Percentiles rank a stretch among this genome's conserved stretches.
These are phyloP conservation scores for Trichoderma polysporum DNA, from an alignment of 2,329 filamentous ascomycete species.

Conservation along the genomic window DNA sequence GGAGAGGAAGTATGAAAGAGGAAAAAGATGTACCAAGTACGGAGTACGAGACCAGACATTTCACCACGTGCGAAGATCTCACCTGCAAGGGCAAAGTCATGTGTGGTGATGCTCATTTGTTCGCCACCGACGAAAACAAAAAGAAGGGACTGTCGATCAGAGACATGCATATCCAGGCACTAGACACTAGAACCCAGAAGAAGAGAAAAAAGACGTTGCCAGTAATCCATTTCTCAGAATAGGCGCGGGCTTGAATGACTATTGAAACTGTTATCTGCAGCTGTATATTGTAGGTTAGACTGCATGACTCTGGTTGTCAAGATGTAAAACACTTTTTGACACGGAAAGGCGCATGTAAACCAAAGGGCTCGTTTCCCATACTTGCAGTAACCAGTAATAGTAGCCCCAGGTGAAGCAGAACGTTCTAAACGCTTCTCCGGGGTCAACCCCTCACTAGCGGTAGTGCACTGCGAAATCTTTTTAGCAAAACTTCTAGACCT, in stretches of 20 bases:
- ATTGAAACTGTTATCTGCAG: too few species aligned
- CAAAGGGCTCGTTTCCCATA: background rate
- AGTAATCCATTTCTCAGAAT: too few species aligned
- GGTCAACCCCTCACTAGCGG: background rate
- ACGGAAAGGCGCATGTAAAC: background rate
- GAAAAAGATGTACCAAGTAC: too few species aligned
- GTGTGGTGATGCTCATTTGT: background rate
- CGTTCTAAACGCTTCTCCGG: constrained; percentile 5
- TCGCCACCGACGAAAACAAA: background rate
- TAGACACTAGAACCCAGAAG: background rate
- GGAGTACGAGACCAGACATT: constrained; percentile 3
- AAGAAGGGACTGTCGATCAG: background rate
- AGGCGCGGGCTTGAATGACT: too few species aligned
- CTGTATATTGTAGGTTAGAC: too few species aligned
- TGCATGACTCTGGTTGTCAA: too few species aligned
- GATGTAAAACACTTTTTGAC: background rate
- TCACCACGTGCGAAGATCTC: background rate
- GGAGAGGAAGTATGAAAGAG: background rate
- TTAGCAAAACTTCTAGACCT: too few species aligned
- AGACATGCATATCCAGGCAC: background rate
- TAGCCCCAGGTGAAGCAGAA: background rate
- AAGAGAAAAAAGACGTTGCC: background rate
- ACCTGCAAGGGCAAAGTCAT: constrained; percentile 5
- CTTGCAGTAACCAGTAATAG: background rate
- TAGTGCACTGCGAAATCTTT: background rate